Evolutionary conservation across 345 rosid species (phyloP).

Genomic region (Eucalyptus camaldulensis): DNA sequence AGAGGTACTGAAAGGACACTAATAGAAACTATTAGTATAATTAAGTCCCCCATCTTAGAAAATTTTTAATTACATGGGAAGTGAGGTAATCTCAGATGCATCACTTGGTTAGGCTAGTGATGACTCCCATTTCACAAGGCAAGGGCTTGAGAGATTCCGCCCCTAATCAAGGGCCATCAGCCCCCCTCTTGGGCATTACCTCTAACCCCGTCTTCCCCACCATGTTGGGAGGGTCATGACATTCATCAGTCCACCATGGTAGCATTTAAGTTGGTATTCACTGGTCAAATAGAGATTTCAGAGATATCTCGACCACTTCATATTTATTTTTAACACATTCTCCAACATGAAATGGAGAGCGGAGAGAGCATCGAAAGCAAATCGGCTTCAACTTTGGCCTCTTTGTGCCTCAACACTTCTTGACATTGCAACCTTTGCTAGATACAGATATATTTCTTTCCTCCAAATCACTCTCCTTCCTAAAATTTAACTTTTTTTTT

Average conservation of each 20-base stretch:
- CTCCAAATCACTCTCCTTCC: neutral
- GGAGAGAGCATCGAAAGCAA: neutral
- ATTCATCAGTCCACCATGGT: neutral
- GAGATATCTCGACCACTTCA: neutral
- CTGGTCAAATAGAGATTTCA: neutral
- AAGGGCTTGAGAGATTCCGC: no score
- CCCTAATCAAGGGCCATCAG: accelerated
- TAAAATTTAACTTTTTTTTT: no score
- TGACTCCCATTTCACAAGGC: no score
- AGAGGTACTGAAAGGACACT: no score
- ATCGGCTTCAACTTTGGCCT: neutral
- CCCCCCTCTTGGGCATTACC: no score
- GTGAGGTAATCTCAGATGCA: no score
- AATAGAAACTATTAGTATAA: no score
- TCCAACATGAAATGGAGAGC: neutral
- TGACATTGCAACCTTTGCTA: neutral
- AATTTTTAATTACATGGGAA: no score
- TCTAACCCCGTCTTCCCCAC: no score
- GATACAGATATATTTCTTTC: neutral
- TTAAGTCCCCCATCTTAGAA: no score
- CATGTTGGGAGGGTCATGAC: accelerated
- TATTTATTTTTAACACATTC: neutral
- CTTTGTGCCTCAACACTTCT: neutral
- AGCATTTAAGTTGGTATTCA: neutral
- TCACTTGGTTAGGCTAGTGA: no score